Evolutionary conservation across 257 asterid genomes (phyloP).

Genomic region (Solanum acaule): DNA sequence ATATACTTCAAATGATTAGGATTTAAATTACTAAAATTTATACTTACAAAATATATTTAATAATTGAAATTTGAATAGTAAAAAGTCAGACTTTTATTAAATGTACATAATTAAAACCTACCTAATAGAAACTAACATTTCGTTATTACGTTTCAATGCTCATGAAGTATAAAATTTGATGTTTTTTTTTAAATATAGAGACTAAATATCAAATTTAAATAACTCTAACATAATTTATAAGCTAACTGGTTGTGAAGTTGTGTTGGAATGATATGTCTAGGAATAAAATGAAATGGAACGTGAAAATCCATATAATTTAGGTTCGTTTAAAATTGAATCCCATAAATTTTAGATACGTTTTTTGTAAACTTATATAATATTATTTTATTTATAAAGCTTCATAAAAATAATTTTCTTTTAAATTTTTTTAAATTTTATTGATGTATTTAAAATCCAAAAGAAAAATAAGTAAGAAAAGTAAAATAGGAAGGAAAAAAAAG

Average conservation of each 20-base stretch:
- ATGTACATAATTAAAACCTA: too few species aligned
- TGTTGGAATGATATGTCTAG: too few species aligned
- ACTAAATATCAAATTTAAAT: too few species aligned
- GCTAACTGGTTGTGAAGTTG: rapidly evolving
- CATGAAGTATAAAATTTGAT: not conserved
- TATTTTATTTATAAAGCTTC: not conserved
- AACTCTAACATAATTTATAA: too few species aligned
- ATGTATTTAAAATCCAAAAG: too few species aligned
- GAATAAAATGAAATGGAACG: too few species aligned
- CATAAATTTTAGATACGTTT: too few species aligned
- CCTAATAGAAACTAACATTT: not conserved
- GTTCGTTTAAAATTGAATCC: too few species aligned
- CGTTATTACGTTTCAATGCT: not conserved
- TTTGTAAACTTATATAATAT: too few species aligned
- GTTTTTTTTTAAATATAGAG: not conserved
- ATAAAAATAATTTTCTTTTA: too few species aligned
- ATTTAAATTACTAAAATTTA: too few species aligned
- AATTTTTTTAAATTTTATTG: not conserved
- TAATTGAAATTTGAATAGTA: not conserved
- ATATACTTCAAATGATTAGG: not conserved
- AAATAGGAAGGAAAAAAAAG: not conserved
- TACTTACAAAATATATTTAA: not conserved
- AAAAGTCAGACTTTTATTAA: not conserved
- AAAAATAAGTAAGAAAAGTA: not conserved
- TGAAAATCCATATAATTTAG: not conserved